Conservation (phyloP, 495 filamentous ascomycete genomes). For the Aspergillus saccharolyticus region DNA sequence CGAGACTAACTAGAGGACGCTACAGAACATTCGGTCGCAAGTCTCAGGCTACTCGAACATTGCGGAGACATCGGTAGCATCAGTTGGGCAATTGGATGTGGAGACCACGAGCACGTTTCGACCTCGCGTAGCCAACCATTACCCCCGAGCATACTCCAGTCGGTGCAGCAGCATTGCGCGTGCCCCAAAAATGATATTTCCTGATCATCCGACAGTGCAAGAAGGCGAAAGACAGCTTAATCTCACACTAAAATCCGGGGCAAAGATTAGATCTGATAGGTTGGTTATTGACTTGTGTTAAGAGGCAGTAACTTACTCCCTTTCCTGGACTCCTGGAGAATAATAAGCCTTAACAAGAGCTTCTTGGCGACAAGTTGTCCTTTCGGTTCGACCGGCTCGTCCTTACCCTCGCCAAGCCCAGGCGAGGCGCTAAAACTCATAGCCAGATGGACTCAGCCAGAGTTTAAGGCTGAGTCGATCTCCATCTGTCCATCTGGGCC, state of each 20-base stretch:
- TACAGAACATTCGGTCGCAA: neutral
- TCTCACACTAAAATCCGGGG: neutral
- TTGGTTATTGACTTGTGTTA: neutral
- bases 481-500: neutral
- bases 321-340: too few species aligned
- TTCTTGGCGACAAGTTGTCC: neutral
- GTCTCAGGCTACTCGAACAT: neutral
- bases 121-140: neutral
- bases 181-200: neutral
- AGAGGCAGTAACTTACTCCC: too few species aligned
- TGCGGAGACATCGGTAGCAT: neutral
- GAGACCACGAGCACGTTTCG: neutral
- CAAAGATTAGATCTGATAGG: neutral
- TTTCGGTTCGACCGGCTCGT: neutral
- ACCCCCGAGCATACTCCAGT: neutral
- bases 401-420: neutral
- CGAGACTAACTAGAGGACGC: neutral
- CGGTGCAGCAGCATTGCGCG: neutral
- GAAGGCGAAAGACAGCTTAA: neutral
- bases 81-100: neutral
- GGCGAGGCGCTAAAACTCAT: slow-evolving; percentile 1
- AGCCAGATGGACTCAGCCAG: slow-evolving; percentile 1
- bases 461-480: slow-evolving; percentile 4
- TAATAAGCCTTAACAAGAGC: neutral
- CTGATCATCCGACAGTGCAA: neutral